Evolutionary conservation across 129 eudicot genomes (phyloP).

Genomic region (sunflower (Helianthus annuus)): HanXRQr2.0-SUNRISE NC_035439.2:51680233-51680732

Average conservation of each 20-base stretch:
- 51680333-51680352: neutral
- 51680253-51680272: conserved; percentile 8
- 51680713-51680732: neutral
- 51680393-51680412: too few species aligned
- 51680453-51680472: too few species aligned
- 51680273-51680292: conserved; percentile 17
- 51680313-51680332: conserved; percentile 6
- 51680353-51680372: neutral
- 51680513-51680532: neutral
- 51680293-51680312: neutral
- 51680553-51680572: neutral
- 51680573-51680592: conserved; percentile 28
- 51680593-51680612: conserved; percentile 42
- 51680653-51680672: conserved; percentile 33
- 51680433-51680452: too few species aligned
- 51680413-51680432: neutral
- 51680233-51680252: neutral
- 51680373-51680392: too few species aligned
- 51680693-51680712: neutral
- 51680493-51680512: conserved; percentile 29
- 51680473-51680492: conserved; percentile 1
- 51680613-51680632: conserved; percentile 38
- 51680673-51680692: neutral
- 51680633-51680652: conserved; percentile 41
- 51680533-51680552: conserved; percentile 15